Evolutionary conservation across 1,139 yeast species (phyloP).

Genomic region (Sugiyamaella pinicola): DNA sequence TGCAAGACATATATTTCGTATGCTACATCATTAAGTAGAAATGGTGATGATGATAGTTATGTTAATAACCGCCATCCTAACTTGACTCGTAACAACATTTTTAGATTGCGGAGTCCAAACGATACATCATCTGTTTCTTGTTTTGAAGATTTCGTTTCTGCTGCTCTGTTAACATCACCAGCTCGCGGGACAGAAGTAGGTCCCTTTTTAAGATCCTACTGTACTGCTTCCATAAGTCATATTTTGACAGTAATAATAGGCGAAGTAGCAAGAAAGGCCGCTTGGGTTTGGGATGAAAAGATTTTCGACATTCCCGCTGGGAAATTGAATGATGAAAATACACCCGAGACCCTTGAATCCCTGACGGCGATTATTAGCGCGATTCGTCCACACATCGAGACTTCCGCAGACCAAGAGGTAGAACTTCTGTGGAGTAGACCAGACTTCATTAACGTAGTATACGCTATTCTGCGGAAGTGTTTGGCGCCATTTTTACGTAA

Average conservation of each 20-base stretch:
- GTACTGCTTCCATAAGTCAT: constrained; percentile 8
- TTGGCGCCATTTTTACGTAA: constrained; percentile 70
- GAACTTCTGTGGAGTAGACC: constrained; percentile 30
- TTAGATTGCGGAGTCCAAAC: constrained; percentile 4
- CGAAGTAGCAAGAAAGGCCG: constrained; percentile 7
- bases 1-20: constrained; percentile 22
- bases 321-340: constrained; percentile 18
- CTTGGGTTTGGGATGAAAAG: constrained; percentile 14
- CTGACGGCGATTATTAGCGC: constrained; percentile 26
- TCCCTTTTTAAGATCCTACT: constrained; percentile 13
- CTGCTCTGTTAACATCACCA: constrained; percentile 19
- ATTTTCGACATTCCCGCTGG: constrained; percentile 13
- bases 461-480: constrained; percentile 58
- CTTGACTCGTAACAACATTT: background rate
- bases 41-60: constrained; percentile 1
- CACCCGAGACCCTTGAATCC: constrained; percentile 22
- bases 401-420: constrained; percentile 14
- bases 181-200: constrained; percentile 9
- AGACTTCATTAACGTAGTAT: constrained; percentile 43
- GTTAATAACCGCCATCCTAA: constrained; percentile 5
- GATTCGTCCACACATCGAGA: constrained; percentile 26
- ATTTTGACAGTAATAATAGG: constrained; percentile 2
- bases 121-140: constrained; percentile 10
- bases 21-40: background rate
- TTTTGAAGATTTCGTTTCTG: constrained; percentile 19